Percentiles rank a stretch among this genome's conserved stretches.
These are phyloP conservation scores for Aspergillus tamarii DNA, from an alignment of 2,329 filamentous ascomycete genomes.

Conservation along the genomic window DNA sequence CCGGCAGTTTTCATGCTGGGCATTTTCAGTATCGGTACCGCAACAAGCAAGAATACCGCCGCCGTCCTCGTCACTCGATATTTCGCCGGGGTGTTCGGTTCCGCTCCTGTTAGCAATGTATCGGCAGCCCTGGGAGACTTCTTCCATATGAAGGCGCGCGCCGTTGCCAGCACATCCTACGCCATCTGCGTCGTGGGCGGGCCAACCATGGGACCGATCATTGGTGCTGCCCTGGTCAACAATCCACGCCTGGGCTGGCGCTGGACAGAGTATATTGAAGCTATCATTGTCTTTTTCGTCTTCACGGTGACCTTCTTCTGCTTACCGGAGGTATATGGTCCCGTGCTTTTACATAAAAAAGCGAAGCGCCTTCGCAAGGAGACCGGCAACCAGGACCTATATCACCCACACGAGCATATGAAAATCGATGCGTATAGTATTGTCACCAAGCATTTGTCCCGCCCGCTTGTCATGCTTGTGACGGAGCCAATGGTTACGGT, in stretches of 20 bases:
- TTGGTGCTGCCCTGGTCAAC: constrained; percentile 44
- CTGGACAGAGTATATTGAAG: constrained; percentile 47
- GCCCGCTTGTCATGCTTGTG: constrained; percentile 49
- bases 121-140: constrained; percentile 50
- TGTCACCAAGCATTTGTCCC: constrained; percentile 47
- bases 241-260: constrained; percentile 29
- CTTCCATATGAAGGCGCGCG: constrained; percentile 41
- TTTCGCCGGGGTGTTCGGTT: constrained; percentile 50
- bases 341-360: constrained; percentile 45
- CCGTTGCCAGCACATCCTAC: constrained; percentile 44
- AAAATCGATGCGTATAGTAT: constrained; percentile 46
- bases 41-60: constrained; percentile 40
- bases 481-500: constrained; percentile 53
- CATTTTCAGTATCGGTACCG: constrained; percentile 52
- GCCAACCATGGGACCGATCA: constrained; percentile 46
- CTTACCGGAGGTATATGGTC: constrained; percentile 46
- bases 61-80: constrained; percentile 48
- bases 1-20: constrained; percentile 47
- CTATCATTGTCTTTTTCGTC: constrained; percentile 42
- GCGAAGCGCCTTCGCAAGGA: constrained; percentile 43
- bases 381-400: constrained; percentile 44
- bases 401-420: constrained; percentile 50
- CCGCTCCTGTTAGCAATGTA: constrained; percentile 48
- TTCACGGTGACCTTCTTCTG: constrained; percentile 29
- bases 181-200: constrained; percentile 46